Evolutionary conservation across 768 basidiomycete species (phyloP).

Genomic region (Crucibulum laeve): DNA sequence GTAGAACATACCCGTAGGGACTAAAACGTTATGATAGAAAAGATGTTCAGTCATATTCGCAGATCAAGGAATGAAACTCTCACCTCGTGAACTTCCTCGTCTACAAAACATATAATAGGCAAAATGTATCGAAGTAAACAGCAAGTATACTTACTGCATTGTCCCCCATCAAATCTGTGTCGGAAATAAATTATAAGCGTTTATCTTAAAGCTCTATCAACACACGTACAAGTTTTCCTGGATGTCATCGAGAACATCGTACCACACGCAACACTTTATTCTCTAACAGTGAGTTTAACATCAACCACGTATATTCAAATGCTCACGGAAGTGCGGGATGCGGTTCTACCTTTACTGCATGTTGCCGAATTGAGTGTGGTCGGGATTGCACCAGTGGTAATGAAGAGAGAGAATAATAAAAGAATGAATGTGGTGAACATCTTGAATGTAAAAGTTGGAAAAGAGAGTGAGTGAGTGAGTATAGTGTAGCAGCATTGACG

Average conservation of each 20-base stretch:
- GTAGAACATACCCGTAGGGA: slow-evolving; percentile 13
- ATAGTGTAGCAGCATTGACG: no score
- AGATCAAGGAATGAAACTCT: neutral
- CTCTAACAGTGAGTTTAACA: neutral
- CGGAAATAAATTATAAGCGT: neutral
- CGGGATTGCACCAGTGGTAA: no score
- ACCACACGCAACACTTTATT: slow-evolving; percentile 26
- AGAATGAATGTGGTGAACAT: no score
- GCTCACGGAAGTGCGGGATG: slow-evolving; percentile 7
- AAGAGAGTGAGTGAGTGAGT: no score
- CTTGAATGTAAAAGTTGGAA: no score
- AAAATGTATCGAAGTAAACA: neutral
- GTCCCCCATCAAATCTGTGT: slow-evolving; percentile 22
- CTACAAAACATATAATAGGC: slow-evolving; percentile 2
- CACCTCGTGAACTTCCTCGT: slow-evolving; percentile 25
- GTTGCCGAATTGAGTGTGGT: no score
- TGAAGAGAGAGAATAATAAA: no score
- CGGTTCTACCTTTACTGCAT: slow-evolving; percentile 15
- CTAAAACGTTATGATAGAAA: neutral
- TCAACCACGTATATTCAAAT: neutral
- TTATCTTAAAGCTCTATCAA: neutral
- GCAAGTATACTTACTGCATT: slow-evolving; percentile 18
- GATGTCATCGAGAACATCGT: slow-evolving; percentile 29
- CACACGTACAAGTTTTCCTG: slow-evolving; percentile 21
- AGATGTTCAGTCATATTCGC: neutral